Percentiles rank a stretch among this genome's conserved stretches.
These are phyloP conservation scores for Staphylotrichum longicolle DNA, from an alignment of 495 filamentous ascomycete species.

Conservation along the genomic window DNA sequence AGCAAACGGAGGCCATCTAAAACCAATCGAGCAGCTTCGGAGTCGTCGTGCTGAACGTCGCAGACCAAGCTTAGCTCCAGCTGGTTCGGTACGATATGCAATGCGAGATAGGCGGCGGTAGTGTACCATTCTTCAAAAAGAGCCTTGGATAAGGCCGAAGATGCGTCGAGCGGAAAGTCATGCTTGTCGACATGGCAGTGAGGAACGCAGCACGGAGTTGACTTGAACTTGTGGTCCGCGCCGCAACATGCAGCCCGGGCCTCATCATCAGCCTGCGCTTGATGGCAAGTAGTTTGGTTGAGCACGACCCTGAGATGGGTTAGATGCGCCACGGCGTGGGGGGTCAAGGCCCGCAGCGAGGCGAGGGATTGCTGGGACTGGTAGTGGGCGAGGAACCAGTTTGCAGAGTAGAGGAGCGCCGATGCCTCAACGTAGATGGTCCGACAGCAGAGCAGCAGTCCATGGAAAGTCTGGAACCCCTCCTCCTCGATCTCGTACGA, in stretches of 20 bases:
- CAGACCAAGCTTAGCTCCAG: constrained; percentile 14
- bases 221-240: neutral
- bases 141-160: neutral
- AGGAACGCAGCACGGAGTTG: neutral
- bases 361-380: neutral
- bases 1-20: constrained; percentile 2
- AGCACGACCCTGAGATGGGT: constrained; percentile 12
- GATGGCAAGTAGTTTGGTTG: constrained; percentile 14
- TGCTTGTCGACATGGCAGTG: neutral
- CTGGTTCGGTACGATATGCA: constrained; percentile 2
- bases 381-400: constrained; percentile 12
- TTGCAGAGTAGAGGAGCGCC: constrained; percentile 6
- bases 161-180: constrained; percentile 1
- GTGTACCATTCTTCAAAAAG: constrained; percentile 4
- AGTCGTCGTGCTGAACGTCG: neutral
- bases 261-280: neutral
- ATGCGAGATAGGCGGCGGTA: constrained; percentile 6
- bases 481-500: neutral
- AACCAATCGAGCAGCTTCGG: neutral
- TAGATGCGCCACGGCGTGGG: constrained; percentile 1
- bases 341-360: constrained; percentile 4
- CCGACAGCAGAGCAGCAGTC: constrained; percentile 8
- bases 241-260: neutral
- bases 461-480: neutral
- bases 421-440: constrained; percentile 11